phyloP scores from a whole-genome alignment of 2,329 filamentous ascomycete genomes.

The Aspergillus sp. region DNA sequence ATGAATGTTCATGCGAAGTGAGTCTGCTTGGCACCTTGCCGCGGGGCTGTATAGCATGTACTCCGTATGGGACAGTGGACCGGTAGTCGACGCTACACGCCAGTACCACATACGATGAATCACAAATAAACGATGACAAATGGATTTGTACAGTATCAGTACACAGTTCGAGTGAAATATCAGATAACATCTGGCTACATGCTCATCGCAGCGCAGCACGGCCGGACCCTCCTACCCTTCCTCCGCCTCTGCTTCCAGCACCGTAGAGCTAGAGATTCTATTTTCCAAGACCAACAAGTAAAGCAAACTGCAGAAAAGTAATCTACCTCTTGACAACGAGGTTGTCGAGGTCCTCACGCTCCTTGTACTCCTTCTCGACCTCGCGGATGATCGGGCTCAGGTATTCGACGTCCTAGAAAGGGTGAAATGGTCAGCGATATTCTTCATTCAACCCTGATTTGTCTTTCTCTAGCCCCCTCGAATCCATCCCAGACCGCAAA shows the following conservation, averaged over 20 bases:
- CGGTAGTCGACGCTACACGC: not conserved
- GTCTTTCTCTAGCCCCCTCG: not conserved
- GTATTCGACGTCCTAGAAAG: slow-evolving; percentile 59
- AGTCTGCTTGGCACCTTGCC: no score
- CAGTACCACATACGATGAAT: not conserved
- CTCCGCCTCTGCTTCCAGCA: not conserved
- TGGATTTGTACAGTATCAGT: slow-evolving; percentile 40
- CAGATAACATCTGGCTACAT: no score
- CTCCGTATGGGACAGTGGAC: not conserved
- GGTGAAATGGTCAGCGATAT: slow-evolving; percentile 15
- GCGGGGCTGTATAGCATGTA: not conserved
- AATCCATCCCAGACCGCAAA: not conserved
- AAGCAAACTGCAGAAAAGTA: slow-evolving; percentile 4
- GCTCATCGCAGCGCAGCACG: no score
- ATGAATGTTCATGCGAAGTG: no score
- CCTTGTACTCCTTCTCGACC: slow-evolving; percentile 62
- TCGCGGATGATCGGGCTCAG: slow-evolving; percentile 63
- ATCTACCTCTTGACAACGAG: slow-evolving; percentile 54
- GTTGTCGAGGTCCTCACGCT: slow-evolving; percentile 64
- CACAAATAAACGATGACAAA: slow-evolving; percentile 22
- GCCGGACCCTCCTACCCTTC: no score
- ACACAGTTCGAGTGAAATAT: slow-evolving; percentile 13
- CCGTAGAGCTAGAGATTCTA: slow-evolving; percentile 8
- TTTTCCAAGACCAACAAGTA: slow-evolving; percentile 16
- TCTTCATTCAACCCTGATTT: not conserved